Evolutionary conservation across 1,284 basidiomycete genomes (phyloP), one percentile per base, ranked within the genome.

Genomic region (Ustilago nuda): DNA sequence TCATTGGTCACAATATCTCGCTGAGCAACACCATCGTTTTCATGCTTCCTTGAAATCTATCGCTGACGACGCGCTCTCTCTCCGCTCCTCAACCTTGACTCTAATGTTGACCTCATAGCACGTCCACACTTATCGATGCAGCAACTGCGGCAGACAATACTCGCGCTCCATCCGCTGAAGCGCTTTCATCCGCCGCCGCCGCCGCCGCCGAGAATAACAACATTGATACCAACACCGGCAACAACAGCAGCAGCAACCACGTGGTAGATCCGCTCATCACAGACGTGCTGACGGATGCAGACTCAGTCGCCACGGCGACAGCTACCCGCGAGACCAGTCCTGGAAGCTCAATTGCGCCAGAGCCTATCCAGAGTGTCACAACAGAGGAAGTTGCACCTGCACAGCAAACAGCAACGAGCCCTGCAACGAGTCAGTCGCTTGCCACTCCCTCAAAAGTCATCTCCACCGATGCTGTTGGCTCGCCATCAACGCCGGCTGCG

Each of bases 271-370:
- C 66, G 13, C 61, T 65, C 23, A 19, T 68, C 9, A 61, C 61
- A 15, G 71, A 73, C 65, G 50, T 61, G 1, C 61, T 73, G 71
- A 74, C 66, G 1, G 72, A 69, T 51, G 72, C 59, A 7, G 66
- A 69, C 27, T 69, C 72, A 9, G 56, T 66, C 63, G 66, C 72
- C 51, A 69, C 72, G 37, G 72, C 72, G 63, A 75, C 66, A 46
- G 63, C 43, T 19, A 70, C 72, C 9, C 66, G 66, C 41, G 72
- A 73, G 17, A 68, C 63, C 23, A 72, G 71, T 52, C 71, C 65
- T 13, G 71, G 61, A 27, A 62, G 39, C n/a, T 35, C 58, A 2
- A 15, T 54, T 1, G 65, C 37, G 9, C 61, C 37, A 15, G 65
- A 64, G 51, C 32, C 15, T 35, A 50, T 32, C 2, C 27, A 23